These are phyloP conservation scores for Lasiosphaeris hirsuta DNA, from an alignment of 495 filamentous ascomycete genomes.

Conservation along the genomic window DNA sequence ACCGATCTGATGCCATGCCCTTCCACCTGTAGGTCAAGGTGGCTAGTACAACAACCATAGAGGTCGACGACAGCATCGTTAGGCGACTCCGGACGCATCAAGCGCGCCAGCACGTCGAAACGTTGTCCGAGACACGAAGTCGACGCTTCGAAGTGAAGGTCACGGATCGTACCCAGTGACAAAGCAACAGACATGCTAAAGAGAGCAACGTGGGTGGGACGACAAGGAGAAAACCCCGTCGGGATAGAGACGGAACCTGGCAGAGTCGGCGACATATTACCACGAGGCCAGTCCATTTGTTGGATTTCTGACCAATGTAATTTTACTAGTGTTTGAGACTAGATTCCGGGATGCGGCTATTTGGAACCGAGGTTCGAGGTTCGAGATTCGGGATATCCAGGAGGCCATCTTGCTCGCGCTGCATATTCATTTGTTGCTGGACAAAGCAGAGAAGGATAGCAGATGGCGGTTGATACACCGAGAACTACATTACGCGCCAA, in stretches of 20 bases:
- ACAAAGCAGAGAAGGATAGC: slow-evolving; percentile 11
- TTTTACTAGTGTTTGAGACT: slow-evolving; percentile 18
- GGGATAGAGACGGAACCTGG: not conserved
- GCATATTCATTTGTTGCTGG: too few species aligned
- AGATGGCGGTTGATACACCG: too few species aligned
- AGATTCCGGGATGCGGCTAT: not conserved
- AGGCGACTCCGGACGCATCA: not conserved
- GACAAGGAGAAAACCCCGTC: not conserved
- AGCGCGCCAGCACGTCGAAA: too few species aligned
- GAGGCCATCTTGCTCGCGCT: too few species aligned
- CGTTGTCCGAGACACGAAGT: too few species aligned
- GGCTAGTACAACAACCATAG: not conserved
- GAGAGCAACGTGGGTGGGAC: not conserved
- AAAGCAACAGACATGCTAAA: too few species aligned
- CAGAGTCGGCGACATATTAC: too few species aligned
- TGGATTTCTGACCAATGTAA: slow-evolving; percentile 18
- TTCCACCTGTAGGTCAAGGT: slow-evolving; percentile 38
- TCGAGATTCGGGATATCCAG: too few species aligned
- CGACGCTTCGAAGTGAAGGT: too few species aligned
- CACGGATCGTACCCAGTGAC: too few species aligned
- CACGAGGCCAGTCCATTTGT: not conserved
- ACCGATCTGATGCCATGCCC: slow-evolving; percentile 78
- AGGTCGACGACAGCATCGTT: not conserved
- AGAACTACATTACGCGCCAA: not conserved
- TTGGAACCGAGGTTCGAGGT: too few species aligned